Base-by-base conservation (phyloP, 352 stramenopile species). In the Phytophthora macrochlamydospora region DNA sequence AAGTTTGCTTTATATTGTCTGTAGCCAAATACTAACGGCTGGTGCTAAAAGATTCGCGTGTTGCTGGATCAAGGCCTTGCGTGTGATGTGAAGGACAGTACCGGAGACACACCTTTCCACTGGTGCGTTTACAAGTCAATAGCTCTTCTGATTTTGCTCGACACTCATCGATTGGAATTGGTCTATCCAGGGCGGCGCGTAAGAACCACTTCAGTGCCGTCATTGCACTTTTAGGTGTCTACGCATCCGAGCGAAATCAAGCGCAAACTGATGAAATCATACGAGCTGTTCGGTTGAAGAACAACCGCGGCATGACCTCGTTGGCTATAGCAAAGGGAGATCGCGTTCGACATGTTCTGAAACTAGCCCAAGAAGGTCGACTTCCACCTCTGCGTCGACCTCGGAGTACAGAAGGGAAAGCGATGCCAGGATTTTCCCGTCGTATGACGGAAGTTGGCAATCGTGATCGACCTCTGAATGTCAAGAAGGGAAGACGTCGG, bases 181-280 rank as follows among this genome's bases (percentile, higher is more conserved):
- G 9, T 44, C 18, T 24, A 24, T 24, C 18, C 55, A 92, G 83
- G 84, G 84, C 84, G 33, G 75, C 77, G 2, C 64, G 84, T 24
- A 78, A 67, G 37, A 91, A 81, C 51, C 76, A 90, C 12, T 85
- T 87, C 40, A 80, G 89, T n/a, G 76, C 76, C 11, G 69, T 89
- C 1, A 56, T 84, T 31, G 76, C 76, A 0, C 65, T 92, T 4
- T 50, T 92, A 14, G 80, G 75, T 2, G 74, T 71, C 3, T 63
- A 89, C 51, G 56, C 67, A n/a, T 55, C 65, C 11, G 59, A 67
- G 11, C 62, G 66, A 43, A 67, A 80, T 18, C 74, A 73, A 37
- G 43, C 67, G 2, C 46, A 59, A 1, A 62, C 69, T 5, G 74
- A 79, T 12, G 31, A 51, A 3, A 79, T 81, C 28, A 51, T 86